Base-by-base conservation (phyloP, 2,329 filamentous ascomycete species). In the Hypomyces perniciosus region DNA sequence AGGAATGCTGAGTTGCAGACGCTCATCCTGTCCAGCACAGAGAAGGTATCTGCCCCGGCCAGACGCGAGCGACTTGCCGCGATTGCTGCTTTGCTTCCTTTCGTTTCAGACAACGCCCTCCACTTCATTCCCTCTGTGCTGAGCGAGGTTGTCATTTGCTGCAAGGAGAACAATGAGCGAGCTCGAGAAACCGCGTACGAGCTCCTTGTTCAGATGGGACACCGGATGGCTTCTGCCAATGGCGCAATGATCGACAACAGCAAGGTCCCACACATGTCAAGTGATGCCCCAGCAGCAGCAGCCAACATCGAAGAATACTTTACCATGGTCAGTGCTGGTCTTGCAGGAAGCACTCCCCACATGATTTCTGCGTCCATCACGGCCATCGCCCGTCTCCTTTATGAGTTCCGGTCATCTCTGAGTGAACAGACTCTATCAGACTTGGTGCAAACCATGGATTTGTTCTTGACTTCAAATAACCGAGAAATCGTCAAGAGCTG, bases 281-380 rank as follows among this genome's bases (percentile, higher is more conserved):
- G 80, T 44, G 84, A 95, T 66, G 86, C 90, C 0, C 85, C 88
- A 2, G 75, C 84, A 31, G 90, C 86, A 4, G 76, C 81, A 3
- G 92, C 93, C 20, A 91, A 80, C 39, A 80, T 99, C 35, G 92
- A 97, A 62, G 93, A 97, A 68, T 97, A 90, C 71, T 89, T 97
- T 73, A 96, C 92, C 50, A 99, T 99, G 93, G 88, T 97, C 30
- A 95, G 89, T 58, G 93, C 93, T 44, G 93, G 93, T 71, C 80
- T 99, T 48, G 93, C 92, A 2, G 92, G 91, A 51, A 87, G 85
- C 61, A 92, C 90, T 8, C 91, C 93, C 31, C 92, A 97, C 72
- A 96, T 97, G 90, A 91, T 97, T 56, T 95, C 90, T 6, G 93
- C 93, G 0, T 90, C 89, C n/a, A 91, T 99, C 65, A 97, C 90